phyloP scores from a whole-genome alignment of 192 early-diverging fungal species.

The Coemansia sp. region DNA sequence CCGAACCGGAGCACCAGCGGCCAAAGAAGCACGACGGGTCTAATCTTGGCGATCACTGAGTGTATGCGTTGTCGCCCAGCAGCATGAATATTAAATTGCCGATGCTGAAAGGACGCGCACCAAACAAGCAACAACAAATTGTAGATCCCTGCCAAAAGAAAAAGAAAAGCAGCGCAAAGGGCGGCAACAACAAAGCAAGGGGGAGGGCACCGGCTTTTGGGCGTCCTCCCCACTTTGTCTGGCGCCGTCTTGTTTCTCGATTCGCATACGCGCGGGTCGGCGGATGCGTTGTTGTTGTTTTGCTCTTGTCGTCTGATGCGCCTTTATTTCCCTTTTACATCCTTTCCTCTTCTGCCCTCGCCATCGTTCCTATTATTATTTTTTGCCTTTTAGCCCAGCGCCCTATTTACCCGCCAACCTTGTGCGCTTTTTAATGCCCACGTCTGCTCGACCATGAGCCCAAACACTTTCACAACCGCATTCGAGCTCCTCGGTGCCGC shows the following conservation, averaged over 20 bases:
- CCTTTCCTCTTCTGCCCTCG: neutral
- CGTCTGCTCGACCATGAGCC: conserved; percentile 15
- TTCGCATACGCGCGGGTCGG: conserved; percentile 3
- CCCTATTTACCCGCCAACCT: neutral
- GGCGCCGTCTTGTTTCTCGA: conserved; percentile 3
- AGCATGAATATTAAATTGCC: no score
- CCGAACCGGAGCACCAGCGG: no score
- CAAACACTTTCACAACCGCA: conserved; percentile 10
- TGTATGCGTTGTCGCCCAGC: neutral
- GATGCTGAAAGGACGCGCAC: no score
- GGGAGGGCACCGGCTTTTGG: neutral
- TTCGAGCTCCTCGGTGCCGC: conserved; percentile 5
- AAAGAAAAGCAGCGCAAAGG: no score
- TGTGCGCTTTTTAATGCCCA: conserved; percentile 21
- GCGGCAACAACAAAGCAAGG: neutral
- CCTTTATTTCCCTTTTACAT: conserved; percentile 5
- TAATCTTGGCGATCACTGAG: neutral
- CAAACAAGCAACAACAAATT: no score
- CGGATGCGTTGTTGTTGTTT: neutral
- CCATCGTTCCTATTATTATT: neutral
- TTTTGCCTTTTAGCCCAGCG: neutral
- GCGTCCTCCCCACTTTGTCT: conserved; percentile 16
- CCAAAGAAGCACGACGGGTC: neutral
- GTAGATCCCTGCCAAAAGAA: no score
- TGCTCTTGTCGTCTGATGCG: conserved; percentile 1